Evolutionary conservation across 352 stramenopile species (phyloP).

Genomic region (Phytophthora kernoviae): DNA sequence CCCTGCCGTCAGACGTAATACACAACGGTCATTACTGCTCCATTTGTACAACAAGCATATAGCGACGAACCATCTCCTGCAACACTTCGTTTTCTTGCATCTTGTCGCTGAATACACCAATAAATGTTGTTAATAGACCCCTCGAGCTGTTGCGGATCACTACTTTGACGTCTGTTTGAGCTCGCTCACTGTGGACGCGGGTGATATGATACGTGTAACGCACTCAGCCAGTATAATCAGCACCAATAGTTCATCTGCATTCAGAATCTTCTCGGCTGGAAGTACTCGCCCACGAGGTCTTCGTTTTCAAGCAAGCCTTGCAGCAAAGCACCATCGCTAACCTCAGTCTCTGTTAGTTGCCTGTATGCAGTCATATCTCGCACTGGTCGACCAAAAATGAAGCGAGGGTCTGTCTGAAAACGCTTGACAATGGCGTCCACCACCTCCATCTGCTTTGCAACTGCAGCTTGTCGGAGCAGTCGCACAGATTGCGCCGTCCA

Average conservation of each 20-base stretch:
- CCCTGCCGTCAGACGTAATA: conserved; percentile 6
- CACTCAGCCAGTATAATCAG: conserved; percentile 26
- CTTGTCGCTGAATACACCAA: conserved; percentile 21
- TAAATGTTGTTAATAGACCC: conserved; percentile 18
- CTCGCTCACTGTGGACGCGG: conserved; percentile 2
- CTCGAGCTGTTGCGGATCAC: conserved; percentile 28
- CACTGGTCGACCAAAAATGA: conserved; percentile 38
- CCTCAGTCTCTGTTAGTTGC: conserved; percentile 16
- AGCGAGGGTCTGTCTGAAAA: conserved; percentile 21
- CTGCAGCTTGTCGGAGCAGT: conserved; percentile 37
- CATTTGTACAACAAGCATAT: neutral
- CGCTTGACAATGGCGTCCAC: conserved; percentile 38
- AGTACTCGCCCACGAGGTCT: conserved; percentile 26
- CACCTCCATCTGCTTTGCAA: conserved; percentile 36
- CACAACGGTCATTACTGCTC: neutral
- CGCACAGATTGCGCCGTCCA: conserved; percentile 19
- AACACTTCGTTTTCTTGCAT: conserved; percentile 14
- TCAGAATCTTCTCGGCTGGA: conserved; percentile 11
- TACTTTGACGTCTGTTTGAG: conserved; percentile 17
- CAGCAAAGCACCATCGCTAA: conserved; percentile 18
- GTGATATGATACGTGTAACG: conserved; percentile 22
- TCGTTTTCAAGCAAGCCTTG: conserved; percentile 33
- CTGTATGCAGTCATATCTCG: conserved; percentile 15
- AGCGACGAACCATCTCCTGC: conserved; percentile 16
- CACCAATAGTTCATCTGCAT: conserved; percentile 23